Base-by-base conservation (phyloP, 148 eudicot genomes). In the Heliamphora exappendiculata region DNA sequence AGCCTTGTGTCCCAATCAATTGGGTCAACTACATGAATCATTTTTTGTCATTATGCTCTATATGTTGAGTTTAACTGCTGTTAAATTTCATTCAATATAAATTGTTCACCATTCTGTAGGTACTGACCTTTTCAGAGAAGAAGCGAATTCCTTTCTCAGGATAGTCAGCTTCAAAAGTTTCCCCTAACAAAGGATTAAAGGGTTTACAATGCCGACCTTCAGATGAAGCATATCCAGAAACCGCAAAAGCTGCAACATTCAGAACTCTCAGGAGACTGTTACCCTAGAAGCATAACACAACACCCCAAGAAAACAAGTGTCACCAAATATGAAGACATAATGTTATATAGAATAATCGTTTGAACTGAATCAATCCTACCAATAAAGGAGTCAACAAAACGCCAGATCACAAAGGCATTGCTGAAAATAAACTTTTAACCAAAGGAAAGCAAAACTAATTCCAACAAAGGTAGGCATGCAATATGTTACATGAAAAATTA, bases 181-280 rank as follows among this genome's bases (percentile, higher is more conserved):
- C 99, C 73, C 99, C 99, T 67, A 95, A 80, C 84, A 95, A 82
- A 73, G 99, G 99, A 88, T 95, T 95, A 79, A 95, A 95, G 58
- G 99, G 99, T 80, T 95, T 95, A 82, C 97, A 91, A 42, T 80
- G 87, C 71, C 99, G 88, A 39, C 97, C 99, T 83, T 93, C 97
- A n/a, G 93, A 85, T 20, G 99, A 95, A 66, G 99, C 96, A 86
- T 95, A 95, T 67, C 97, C 97, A 77, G 99, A 95, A 73, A 87
- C 93, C 54, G 99, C 99, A 87, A 95, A 95, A 77, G 99, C 94
- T 81, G 97, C 99, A 84, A 95, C 97, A 82, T 93, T 84, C 50
- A 89, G 83, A 50, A 88, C 81, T 83, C 99, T 89, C 78, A 87
- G 87, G 80, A 95, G 88, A 86, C 91, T 85, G 82, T 93, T 86